Evolutionary conservation across 495 filamentous ascomycete species (phyloP), one percentile per base, ranked within the genome.

Genomic region (Penicillium bovifimosum): DNA sequence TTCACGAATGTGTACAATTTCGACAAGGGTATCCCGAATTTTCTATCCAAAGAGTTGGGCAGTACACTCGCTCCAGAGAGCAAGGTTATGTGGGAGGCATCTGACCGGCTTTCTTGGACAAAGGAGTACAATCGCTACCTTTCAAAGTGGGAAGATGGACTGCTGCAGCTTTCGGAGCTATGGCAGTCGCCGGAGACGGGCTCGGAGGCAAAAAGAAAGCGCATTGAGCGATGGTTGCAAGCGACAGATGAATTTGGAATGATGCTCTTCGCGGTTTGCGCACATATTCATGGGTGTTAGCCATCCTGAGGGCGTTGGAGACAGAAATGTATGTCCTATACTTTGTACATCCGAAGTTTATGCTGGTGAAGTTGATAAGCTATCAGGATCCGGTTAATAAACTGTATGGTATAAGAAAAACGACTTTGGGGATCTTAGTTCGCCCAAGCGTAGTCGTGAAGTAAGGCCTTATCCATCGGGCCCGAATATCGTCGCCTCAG

Each of bases 1-100:
- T 76, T 80, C 48, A 70, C 61, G 43, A 77, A 63, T 18, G 61
- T 76, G 2, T 73, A 73, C 46, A 73, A 70, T 14, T 41, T 63
- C 1, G n/a, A n/a, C 55, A 71, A n/a, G 61, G 56, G 57, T 2
- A 43, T 77, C 6, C 75, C 69, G 3, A 73, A 70, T 4, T 77
- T 73, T 45, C 52, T 76, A 6, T 65, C 67, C 4, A 67, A 64
- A 5, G 75, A 77, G 50, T 44, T 78, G 9, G 50, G 47, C 17
- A 64, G 64, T 0, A 46, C 72, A 3, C 58, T 60, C 16, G 66
- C 62, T 0, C 68, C 73, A 1, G 66, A 64, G 20, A 59, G 47
- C 14, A 73, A 68, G 44, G 34, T 33, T 4, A 47, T 76, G 1
- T 78, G 76, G 76, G 53, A 66, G 6, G 64, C 67, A 0, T 32